phyloP scores from a whole-genome alignment of 306 rosid genomes.

The Urtica urens region DNA sequence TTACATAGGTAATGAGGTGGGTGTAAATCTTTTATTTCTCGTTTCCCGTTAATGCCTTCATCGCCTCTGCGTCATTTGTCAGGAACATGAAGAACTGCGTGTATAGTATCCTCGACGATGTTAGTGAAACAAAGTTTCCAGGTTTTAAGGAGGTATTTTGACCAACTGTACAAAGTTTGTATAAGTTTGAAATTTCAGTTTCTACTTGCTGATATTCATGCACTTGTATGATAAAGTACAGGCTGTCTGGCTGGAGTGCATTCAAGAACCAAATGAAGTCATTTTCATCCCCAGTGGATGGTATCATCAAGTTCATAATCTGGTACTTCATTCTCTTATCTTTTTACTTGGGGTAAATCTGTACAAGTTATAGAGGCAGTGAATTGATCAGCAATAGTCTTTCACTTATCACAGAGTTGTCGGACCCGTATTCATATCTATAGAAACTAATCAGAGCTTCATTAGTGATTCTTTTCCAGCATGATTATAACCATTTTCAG shows the following conservation, averaged over 20 bases:
- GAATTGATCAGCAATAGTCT: conserved; percentile 5
- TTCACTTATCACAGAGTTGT: background rate
- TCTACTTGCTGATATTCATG: conserved; percentile 11
- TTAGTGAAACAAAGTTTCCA: conserved; percentile 54
- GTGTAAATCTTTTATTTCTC: background rate
- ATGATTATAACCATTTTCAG: no score
- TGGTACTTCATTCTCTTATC: conserved; percentile 29
- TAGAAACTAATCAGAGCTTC: no score
- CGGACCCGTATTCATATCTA: no score
- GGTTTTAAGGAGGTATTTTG: conserved; percentile 56
- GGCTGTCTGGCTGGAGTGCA: conserved; percentile 86
- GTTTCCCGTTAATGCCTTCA: background rate
- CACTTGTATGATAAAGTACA: conserved; percentile 21
- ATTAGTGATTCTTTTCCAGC: no score
- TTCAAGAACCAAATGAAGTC: conserved; percentile 75
- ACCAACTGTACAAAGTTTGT: conserved; percentile 22
- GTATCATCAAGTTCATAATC: conserved; percentile 96
- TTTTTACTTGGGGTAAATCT: background rate
- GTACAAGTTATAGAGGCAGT: background rate
- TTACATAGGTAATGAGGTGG: background rate
- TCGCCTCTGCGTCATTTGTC: background rate
- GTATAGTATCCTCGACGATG: conserved; percentile 67
- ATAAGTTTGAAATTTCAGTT: conserved; percentile 8
- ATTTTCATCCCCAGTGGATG: conserved; percentile 96
- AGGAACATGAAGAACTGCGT: conserved; percentile 65